Evolutionary conservation across 768 basidiomycete species (phyloP).

Genomic region (Tylopilus cervinicoccineus): DNA sequence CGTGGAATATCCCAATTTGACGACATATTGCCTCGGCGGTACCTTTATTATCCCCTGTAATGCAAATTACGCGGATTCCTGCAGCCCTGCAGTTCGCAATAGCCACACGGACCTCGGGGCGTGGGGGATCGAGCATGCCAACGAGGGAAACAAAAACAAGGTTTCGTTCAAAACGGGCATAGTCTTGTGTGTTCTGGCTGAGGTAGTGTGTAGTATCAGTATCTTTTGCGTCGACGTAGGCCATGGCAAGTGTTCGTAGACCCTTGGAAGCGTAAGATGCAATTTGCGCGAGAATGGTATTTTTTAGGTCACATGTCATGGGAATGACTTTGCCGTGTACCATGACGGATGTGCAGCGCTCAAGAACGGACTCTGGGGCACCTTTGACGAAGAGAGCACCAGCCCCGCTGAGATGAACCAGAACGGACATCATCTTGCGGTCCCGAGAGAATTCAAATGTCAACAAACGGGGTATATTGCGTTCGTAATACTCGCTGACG

Average conservation of each 20-base stretch:
- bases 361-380: conserved; percentile 92
- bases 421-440: conserved; percentile 99
- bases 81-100: conserved; percentile 89
- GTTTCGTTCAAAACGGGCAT: conserved; percentile 85
- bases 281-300: conserved; percentile 59
- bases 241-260: conserved; percentile 87
- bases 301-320: conserved; percentile 59
- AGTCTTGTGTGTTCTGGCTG: conserved; percentile 75
- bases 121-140: conserved; percentile 97
- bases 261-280: conserved; percentile 74
- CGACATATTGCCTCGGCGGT: conserved; percentile 97
- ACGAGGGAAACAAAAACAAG: conserved; percentile 94
- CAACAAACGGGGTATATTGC: conserved; percentile 69
- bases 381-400: conserved; percentile 94
- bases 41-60: conserved; percentile 97
- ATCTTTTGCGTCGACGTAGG: conserved; percentile 77
- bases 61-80: conserved; percentile 93
- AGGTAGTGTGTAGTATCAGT: conserved; percentile 78
- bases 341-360: conserved; percentile 75
- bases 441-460: conserved; percentile 99
- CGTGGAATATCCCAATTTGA: conserved; percentile 90
- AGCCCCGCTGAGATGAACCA: conserved; percentile 62
- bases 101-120: conserved; percentile 85
- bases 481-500: conserved; percentile 81
- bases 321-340: conserved; percentile 62